phyloP scores from a whole-genome alignment of 495 filamentous ascomycete species.

The Neurospora intermedia region DNA sequence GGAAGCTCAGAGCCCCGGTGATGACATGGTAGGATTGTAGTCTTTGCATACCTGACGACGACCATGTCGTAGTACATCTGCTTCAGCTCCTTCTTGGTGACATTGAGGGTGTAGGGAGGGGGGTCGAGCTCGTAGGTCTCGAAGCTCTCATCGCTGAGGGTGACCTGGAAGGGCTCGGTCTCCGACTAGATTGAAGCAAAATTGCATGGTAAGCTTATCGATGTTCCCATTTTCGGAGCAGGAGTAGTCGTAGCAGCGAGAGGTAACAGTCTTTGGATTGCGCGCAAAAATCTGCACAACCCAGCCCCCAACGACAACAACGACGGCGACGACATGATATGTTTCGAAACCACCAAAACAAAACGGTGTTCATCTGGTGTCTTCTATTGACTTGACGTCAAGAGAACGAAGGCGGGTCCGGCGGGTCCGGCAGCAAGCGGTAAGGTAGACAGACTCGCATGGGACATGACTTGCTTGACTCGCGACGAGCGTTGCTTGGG shows the following conservation, averaged over 20 bases:
- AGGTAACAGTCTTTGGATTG: neutral
- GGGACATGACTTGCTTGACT: neutral
- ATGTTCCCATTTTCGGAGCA: neutral
- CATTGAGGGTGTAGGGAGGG: constrained; percentile 77
- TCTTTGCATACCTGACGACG: constrained; percentile 57
- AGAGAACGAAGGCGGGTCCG: neutral
- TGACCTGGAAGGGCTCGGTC: constrained; percentile 85
- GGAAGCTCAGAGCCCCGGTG: neutral
- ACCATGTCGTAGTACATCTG: constrained; percentile 99
- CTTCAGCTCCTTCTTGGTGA: constrained; percentile 95
- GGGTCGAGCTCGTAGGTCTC: constrained; percentile 99
- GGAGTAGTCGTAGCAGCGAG: neutral
- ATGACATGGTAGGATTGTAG: neutral
- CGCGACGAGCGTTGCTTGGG: neutral
- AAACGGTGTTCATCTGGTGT: neutral
- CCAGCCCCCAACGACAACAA: neutral
- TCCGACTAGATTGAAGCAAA: constrained; percentile 54
- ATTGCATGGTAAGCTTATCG: neutral
- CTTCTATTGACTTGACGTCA: neutral
- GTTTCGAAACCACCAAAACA: neutral
- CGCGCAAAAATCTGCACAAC: neutral
- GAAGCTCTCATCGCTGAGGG: constrained; percentile 93
- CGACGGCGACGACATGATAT: neutral
- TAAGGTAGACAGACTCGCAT: neutral
- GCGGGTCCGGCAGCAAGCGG: neutral